Conservation (phyloP, 2,329 filamentous ascomycete genomes). For the Hirsutella rhossiliensis region DNA sequence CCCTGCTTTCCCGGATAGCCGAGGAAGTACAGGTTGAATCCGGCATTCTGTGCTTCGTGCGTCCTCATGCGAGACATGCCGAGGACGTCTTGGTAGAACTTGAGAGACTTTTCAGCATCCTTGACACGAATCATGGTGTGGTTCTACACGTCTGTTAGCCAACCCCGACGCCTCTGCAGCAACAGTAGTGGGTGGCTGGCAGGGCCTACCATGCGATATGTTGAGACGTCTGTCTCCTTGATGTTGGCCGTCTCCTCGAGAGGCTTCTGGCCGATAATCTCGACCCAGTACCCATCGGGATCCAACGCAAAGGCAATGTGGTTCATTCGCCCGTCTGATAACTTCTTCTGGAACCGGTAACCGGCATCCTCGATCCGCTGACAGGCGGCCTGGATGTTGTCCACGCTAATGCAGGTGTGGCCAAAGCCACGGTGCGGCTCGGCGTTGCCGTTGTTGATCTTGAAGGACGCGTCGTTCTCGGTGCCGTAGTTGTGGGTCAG, state of each 20-base stretch:
- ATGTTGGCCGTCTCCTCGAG: slow-evolving; percentile 61
- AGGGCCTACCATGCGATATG: slow-evolving; percentile 56
- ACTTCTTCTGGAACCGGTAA: slow-evolving; percentile 90
- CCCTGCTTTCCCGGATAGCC: slow-evolving; percentile 56
- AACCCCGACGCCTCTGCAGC: background rate
- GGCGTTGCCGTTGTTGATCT: slow-evolving; percentile 77
- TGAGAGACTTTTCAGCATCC: slow-evolving; percentile 58
- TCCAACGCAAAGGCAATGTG: slow-evolving; percentile 85
- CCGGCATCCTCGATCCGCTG: slow-evolving; percentile 79
- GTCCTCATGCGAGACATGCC: slow-evolving; percentile 78
- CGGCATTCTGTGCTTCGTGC: slow-evolving; percentile 53
- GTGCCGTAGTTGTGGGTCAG: slow-evolving; percentile 80
- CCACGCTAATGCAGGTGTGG: slow-evolving; percentile 73
- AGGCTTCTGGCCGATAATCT: slow-evolving; percentile 63
- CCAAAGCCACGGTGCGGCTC: slow-evolving; percentile 78
- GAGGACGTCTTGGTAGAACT: slow-evolving; percentile 75
- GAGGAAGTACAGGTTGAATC: slow-evolving; percentile 89
- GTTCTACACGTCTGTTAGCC: slow-evolving; percentile 40
- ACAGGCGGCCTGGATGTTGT: slow-evolving; percentile 82
- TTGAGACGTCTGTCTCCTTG: slow-evolving; percentile 58
- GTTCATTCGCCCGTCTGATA: slow-evolving; percentile 77
- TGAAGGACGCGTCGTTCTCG: slow-evolving; percentile 71
- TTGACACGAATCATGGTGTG: slow-evolving; percentile 96
- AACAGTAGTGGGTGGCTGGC: background rate
- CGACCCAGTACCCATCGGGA: slow-evolving; percentile 80